phyloP scores from a whole-genome alignment of 129 eudicot genomes.

The Scalesia atractyloides region DNA sequence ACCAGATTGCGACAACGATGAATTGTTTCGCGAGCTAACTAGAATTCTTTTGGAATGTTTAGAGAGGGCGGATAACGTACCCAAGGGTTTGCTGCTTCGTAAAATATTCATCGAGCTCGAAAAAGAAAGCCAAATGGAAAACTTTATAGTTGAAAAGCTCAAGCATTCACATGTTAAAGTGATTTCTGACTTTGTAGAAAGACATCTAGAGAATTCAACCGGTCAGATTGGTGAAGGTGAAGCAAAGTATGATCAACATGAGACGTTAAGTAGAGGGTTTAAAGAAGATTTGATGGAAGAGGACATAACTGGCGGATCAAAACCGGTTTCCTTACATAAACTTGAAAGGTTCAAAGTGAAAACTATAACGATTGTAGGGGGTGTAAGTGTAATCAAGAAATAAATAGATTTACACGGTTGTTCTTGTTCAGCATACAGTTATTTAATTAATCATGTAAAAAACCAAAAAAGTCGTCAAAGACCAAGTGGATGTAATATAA shows the following conservation, averaged over 20 bases:
- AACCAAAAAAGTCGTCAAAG: too few relatives aligned
- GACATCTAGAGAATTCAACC: too few relatives aligned
- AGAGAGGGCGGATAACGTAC: slow-evolving; percentile 11
- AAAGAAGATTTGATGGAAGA: background rate
- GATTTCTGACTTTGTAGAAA: slow-evolving; percentile 19
- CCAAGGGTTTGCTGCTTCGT: slow-evolving; percentile 16
- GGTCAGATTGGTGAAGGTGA: background rate
- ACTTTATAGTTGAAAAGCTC: slow-evolving; percentile 13
- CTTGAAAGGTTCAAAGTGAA: slow-evolving; percentile 30
- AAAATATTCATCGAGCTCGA: slow-evolving; percentile 5
- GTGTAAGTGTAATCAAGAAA: slow-evolving; percentile 12
- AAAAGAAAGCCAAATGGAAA: slow-evolving; percentile 16
- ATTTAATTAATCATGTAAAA: too few relatives aligned
- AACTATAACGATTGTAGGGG: slow-evolving; percentile 17
- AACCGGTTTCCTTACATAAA: background rate
- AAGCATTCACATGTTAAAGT: slow-evolving; percentile 16
- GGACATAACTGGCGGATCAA: background rate
- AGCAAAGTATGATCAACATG: background rate
- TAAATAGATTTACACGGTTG: background rate
- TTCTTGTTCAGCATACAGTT: too few relatives aligned
- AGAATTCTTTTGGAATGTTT: slow-evolving; percentile 24
- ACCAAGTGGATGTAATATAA: too few relatives aligned
- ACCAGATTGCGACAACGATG: background rate
- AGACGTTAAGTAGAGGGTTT: slow-evolving; percentile 10
- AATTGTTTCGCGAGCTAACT: slow-evolving; percentile 18